phyloP scores from a whole-genome alignment of 2,329 filamentous ascomycete species.

The Pseudonectria foliicola region DNA sequence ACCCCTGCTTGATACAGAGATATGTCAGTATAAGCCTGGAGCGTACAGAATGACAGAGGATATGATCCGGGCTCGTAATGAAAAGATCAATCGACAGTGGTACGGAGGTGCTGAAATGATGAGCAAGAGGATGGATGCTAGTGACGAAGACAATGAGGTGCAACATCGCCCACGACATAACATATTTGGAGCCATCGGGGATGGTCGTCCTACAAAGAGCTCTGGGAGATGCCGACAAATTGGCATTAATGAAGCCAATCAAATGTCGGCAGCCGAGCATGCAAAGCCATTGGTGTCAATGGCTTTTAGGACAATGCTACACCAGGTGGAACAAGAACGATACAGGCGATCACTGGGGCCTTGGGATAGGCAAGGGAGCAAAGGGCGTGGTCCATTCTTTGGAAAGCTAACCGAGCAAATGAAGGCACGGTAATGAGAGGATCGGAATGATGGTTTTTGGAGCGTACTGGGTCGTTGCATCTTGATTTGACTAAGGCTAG shows the following conservation, averaged over 20 bases:
- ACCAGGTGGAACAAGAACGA: conserved; percentile 13
- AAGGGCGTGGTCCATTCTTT: neutral
- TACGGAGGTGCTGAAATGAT: conserved; percentile 32
- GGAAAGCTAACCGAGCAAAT: neutral
- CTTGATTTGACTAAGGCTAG: too few species aligned
- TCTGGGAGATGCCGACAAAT: conserved; percentile 22
- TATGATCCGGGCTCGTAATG: conserved; percentile 18
- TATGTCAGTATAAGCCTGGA: conserved; percentile 6
- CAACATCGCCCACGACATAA: conserved; percentile 20
- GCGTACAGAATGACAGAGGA: conserved; percentile 17
- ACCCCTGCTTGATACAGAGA: neutral
- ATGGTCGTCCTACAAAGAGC: conserved; percentile 24
- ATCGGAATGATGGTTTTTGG: too few species aligned
- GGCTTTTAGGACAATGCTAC: conserved; percentile 27
- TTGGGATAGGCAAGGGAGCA: neutral
- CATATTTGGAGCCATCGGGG: conserved; percentile 31
- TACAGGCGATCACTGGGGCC: conserved; percentile 3
- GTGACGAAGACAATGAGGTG: conserved; percentile 25
- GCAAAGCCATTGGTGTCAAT: conserved; percentile 36
- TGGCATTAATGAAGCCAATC: conserved; percentile 31
- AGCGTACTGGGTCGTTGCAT: too few species aligned
- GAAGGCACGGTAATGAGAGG: conserved; percentile 6
- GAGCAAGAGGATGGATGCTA: conserved; percentile 24
- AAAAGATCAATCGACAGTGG: conserved; percentile 29
- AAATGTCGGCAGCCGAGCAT: conserved; percentile 31